Base-by-base conservation (phyloP, 73 alveolate species). In the Diophrys appendiculata region DNA sequence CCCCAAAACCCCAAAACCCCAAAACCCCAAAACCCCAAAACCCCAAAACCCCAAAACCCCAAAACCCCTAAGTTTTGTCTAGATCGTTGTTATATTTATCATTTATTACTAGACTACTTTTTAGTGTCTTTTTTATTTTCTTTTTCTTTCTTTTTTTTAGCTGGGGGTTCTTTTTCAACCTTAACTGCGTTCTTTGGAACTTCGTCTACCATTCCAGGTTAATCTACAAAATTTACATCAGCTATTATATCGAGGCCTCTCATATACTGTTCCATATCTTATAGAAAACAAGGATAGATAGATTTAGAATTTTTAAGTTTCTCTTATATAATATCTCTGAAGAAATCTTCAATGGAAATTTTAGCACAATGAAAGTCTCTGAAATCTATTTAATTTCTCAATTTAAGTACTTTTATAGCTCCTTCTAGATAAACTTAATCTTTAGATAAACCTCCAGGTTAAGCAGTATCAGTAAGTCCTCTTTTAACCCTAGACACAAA, bases 351-450 rank as follows among this genome's bases (percentile, higher is more conserved):
- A 0, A 91, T 68, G 65, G 91, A 77, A 22, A 93, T 32, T 70
- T 93, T 93, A 2, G 97, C 98, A 53, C 87, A 33, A 76, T 88
- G 90, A 2, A 93, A 69, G 33, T 69, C 79, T 24, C 83, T 83
- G 65, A 88, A 91, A 68, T 93, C 90, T 29, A 90, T 76, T 71
- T 84, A 71, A 2, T 77, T 73, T 60, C 95, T 78, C 33, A 81
- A 60, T 53, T 80, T 84, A 0, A 93, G 80, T 30, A 93, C 73
- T 80, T 91, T 90, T 0, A 91, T 83, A 0, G 96, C 96, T 24
- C 98, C 98, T 33, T 86, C 91, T 28, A 93, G 75, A 69, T 93
- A 93, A 2, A 90, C 94, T 56, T 93, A 74, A 81, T 93, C 98
- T 80, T 93, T 93, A 52, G 93, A 91, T 65, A 89, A 69, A 13